Base-by-base conservation (phyloP, 2,329 filamentous ascomycete genomes). In the Emmonsiellopsis sp. region DNA sequence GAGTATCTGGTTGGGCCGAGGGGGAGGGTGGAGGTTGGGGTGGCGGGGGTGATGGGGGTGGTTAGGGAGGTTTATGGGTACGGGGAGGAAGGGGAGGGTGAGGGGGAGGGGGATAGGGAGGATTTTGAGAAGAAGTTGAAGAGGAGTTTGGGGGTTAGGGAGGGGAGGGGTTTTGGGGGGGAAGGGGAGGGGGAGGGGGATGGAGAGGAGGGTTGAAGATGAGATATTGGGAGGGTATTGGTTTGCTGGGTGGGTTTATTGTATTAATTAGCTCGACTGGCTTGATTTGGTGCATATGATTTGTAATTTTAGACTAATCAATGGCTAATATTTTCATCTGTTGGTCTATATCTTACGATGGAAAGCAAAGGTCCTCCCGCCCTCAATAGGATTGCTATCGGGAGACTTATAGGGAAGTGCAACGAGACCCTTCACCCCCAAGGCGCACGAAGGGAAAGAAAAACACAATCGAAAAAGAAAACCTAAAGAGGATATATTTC, bases 1-100 rank as follows among this genome's bases (percentile, higher is more conserved):
- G 90, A 88, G 47, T 98, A 88, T 79, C 81, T 87, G 53, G 81
- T 96, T 11, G 93, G 93, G 0, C 86, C 89, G 5, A 80, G 93
- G 21, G 92, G 87, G 5, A 93, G 87, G 69, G 77, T 91, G 6
- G 93, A 97, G 69, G 81, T 97, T 37, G 88, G 87, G 0, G 76
- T 84, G n/a, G 78, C 83, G 49, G 88, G 87, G 0, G 86, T 93
- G 10, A 81, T 83, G 14, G 83, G 82, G 0, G 70, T 96, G 57
- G 82, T 90, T 3, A 72, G 73, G 56, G 70, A 69, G 49, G 78
- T 85, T 1, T 82, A 78, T 63, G 81, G 64, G 69, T 61, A 62
- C 43, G 61, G 51, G 34, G 59, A 54, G 51, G 55, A 55, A 55
- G 14, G 42, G 49, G 43, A 55, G 55, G 7, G 57, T 61, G 52